These are phyloP conservation scores for Oryza meyeriana DNA, from an alignment of 176 grass and related monocot species.

Conservation along the genomic window DNA sequence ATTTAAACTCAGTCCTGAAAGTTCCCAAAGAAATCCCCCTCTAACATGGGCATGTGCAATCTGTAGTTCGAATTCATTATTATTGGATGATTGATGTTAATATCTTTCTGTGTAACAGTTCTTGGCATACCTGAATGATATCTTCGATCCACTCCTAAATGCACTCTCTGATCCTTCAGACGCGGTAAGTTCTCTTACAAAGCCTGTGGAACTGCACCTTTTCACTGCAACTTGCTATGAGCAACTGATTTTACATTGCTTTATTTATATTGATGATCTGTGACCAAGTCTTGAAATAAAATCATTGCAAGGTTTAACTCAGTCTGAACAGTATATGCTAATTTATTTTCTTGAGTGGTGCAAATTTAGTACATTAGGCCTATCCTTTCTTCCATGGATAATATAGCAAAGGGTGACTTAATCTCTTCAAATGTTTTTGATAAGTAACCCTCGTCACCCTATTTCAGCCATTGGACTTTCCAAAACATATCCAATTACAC, in stretches of 20 bases:
- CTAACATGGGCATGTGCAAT: not conserved
- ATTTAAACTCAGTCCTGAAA: not conserved
- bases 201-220: conserved; percentile 11
- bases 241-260: conserved; percentile 11
- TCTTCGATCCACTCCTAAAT: conserved; percentile 86
- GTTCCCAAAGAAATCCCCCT: not conserved
- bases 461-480: not conserved
- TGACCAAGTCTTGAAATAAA: conserved; percentile 16
- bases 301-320: conserved; percentile 8
- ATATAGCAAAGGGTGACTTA: not conserved
- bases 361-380: not conserved
- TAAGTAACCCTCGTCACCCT: not conserved
- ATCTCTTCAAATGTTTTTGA: conserved; percentile 12
- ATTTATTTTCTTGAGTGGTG: conserved; percentile 20
- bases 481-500: not conserved
- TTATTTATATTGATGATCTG: conserved; percentile 8
- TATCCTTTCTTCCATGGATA: not conserved
- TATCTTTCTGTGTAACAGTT: conserved; percentile 63
- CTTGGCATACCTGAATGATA: conserved; percentile 71
- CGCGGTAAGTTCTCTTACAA: conserved; percentile 53
- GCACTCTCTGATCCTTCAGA: conserved; percentile 95
- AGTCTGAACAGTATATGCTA: not conserved
- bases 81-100: conserved; percentile 19
- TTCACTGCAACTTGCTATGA: conserved; percentile 1
- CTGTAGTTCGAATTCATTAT: conserved; percentile 17